Conservation (phyloP, 306 rosid genomes). For the Potentilla sterilis region DNA sequence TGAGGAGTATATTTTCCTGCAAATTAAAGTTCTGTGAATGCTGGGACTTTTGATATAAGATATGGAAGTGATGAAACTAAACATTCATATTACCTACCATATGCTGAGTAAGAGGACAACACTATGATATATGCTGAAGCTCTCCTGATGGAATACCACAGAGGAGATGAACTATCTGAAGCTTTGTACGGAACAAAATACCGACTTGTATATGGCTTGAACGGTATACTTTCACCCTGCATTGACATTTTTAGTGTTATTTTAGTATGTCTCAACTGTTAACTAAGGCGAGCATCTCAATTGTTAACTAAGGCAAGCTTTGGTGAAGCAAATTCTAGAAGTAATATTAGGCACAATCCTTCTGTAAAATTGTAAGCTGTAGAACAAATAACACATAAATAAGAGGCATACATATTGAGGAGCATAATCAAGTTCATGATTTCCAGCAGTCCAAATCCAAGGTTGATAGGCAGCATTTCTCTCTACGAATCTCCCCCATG, state of each 20-base stretch:
- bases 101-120: conserved; percentile 76
- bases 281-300: neutral
- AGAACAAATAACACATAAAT: neutral
- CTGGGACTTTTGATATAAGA: neutral
- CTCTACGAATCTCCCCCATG: conserved; percentile 77
- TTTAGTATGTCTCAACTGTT: neutral
- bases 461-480: conserved; percentile 75
- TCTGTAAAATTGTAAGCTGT: neutral
- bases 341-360: neutral
- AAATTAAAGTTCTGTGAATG: neutral
- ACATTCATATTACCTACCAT: conserved; percentile 42
- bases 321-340: neutral
- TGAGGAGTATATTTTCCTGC: conserved; percentile 87
- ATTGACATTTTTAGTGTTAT: conserved; percentile 12
- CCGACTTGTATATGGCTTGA: conserved; percentile 59
- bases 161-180: conserved; percentile 55
- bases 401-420: conserved; percentile 36
- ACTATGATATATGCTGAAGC: conserved; percentile 87
- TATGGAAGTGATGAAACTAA: neutral
- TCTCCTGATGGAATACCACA: conserved; percentile 89
- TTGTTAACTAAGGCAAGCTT: neutral
- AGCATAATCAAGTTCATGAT: conserved; percentile 50
- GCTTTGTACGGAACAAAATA: conserved; percentile 60
- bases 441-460: conserved; percentile 68
- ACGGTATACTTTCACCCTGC: conserved; percentile 68